These are phyloP conservation scores for Bacterosira constricta DNA, from an alignment of 108 stramenopile genomes.

Conservation along the genomic window DNA sequence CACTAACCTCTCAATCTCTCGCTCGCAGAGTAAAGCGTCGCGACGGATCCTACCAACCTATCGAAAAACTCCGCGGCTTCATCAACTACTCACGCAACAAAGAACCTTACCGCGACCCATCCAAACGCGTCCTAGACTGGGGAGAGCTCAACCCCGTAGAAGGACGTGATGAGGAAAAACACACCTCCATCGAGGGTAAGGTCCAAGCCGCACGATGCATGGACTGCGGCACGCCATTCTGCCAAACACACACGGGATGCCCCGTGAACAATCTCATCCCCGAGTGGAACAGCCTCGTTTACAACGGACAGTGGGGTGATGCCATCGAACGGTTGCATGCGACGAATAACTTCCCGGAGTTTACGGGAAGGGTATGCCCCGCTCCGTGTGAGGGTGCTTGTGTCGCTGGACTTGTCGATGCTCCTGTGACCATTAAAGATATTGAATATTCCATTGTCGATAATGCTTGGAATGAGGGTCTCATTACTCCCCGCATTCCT, in stretches of 20 bases:
- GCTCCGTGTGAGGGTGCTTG: constrained; percentile 98
- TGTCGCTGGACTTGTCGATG: constrained; percentile 94
- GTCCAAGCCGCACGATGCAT: constrained; percentile 96
- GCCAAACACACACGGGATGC: constrained; percentile 97
- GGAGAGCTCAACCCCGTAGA: constrained; percentile 92
- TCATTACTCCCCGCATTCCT: constrained; percentile 90
- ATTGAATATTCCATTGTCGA: constrained; percentile 98
- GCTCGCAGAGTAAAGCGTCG: constrained; percentile 86
- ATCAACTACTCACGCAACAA: constrained; percentile 96
- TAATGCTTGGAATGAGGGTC: constrained; percentile 92
- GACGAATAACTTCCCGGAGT: constrained; percentile 99
- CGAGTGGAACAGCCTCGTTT: constrained; percentile 98
- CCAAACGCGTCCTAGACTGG: constrained; percentile 94
- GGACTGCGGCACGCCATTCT: constrained; percentile 99
- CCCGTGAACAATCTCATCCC: constrained; percentile 98
- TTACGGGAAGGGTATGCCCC: constrained; percentile 97
- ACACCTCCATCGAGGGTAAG: constrained; percentile 90
- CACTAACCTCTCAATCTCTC: not conserved
- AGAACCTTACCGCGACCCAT: constrained; percentile 93
- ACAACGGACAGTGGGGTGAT: constrained; percentile 93
- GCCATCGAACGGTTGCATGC: constrained; percentile 93
- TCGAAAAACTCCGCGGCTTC: constrained; percentile 94
- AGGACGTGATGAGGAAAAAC: constrained; percentile 64
- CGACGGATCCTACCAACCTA: constrained; percentile 82
- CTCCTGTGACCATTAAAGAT: constrained; percentile 96